phyloP scores from a whole-genome alignment of 768 basidiomycete genomes.

The Tubosaeta sp. region DNA sequence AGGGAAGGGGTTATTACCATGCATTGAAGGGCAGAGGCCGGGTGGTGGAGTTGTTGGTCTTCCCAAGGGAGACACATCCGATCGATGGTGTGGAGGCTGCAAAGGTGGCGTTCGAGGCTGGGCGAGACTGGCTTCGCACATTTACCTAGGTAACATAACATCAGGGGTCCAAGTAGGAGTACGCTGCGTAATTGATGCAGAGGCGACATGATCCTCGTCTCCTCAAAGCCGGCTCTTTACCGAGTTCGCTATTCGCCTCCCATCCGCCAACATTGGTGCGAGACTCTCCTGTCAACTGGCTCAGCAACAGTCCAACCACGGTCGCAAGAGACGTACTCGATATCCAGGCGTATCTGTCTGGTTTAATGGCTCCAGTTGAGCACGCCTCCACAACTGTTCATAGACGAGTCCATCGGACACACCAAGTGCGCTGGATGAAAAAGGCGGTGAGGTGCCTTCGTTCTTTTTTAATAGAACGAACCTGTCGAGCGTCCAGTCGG shows the following conservation, averaged over 20 bases:
- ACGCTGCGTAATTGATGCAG: background rate
- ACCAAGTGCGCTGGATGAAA: constrained; percentile 49
- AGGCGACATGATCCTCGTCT: background rate
- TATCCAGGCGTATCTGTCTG: constrained; percentile 50
- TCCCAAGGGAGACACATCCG: constrained; percentile 59
- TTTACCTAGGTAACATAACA: constrained; percentile 8
- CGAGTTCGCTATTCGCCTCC: constrained; percentile 13
- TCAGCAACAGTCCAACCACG: background rate
- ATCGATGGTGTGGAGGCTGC: constrained; percentile 61
- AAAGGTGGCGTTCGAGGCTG: constrained; percentile 49
- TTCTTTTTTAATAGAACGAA: constrained; percentile 14
- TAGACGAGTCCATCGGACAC: constrained; percentile 63
- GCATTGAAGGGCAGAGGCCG: constrained; percentile 46
- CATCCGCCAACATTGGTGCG: constrained; percentile 23
- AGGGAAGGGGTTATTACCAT: constrained; percentile 63
- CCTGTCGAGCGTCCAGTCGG: constrained; percentile 74
- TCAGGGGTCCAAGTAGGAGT: background rate
- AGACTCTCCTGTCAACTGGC: constrained; percentile 16
- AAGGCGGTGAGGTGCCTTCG: background rate
- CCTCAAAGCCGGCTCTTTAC: constrained; percentile 20
- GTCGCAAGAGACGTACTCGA: constrained; percentile 33
- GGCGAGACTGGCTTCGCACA: constrained; percentile 45
- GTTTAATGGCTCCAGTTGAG: constrained; percentile 59
- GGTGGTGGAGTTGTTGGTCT: constrained; percentile 55
- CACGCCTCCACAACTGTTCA: constrained; percentile 58